Evolutionary conservation across 2,329 filamentous ascomycete species (phyloP), one percentile per base, ranked within the genome.

Genomic region (Endocalyx cinctus): DNA sequence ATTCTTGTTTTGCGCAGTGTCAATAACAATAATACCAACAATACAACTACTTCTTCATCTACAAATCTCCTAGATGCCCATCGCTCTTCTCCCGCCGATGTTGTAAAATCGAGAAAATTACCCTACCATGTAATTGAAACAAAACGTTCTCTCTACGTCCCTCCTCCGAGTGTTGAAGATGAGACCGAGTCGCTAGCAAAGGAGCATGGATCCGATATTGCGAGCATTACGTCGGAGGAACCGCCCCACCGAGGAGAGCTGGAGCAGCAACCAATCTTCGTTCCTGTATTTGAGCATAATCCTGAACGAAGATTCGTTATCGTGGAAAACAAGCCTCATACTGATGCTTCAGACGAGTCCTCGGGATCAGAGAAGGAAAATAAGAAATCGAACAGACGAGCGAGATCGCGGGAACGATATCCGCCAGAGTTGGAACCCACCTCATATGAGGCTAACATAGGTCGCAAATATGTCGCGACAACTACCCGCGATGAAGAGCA

Each of bases 101-200:
- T n/a, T n/a, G n/a, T n/a, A n/a, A n/a, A n/a, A n/a, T n/a, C n/a
- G n/a, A n/a, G n/a, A n/a, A n/a, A n/a, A n/a, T n/a, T n/a, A n/a
- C n/a, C 27, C 35, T 41, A 48, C 42, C 25, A 38, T 17, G 26
- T 43, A 46, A 38, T 45, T 50, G 39, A 37, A 12, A 38, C 51
- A 27, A 57, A 42, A 34, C 49, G 55, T 39, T 69, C 66, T 52
- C 32, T n/a, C n/a, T n/a, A n/a, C n/a, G n/a, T n/a, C n/a, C 82
- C 82, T 2, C 66, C 68, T 13, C 80, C 83, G 4, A 78, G 59
- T 22, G 81, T 82, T 29, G 84, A 89, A 54, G 83, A 88, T 52
- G 84, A 87, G 55, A 62, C 54, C 12, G 69, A 65, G 11, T 75
- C 82, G 6, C 58, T 86, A 23, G 72, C 72, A 5, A 77, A 70